These are phyloP conservation scores for Cladosporium sp. DNA, from an alignment of 2,329 filamentous ascomycete species.

Conservation along the genomic window DNA sequence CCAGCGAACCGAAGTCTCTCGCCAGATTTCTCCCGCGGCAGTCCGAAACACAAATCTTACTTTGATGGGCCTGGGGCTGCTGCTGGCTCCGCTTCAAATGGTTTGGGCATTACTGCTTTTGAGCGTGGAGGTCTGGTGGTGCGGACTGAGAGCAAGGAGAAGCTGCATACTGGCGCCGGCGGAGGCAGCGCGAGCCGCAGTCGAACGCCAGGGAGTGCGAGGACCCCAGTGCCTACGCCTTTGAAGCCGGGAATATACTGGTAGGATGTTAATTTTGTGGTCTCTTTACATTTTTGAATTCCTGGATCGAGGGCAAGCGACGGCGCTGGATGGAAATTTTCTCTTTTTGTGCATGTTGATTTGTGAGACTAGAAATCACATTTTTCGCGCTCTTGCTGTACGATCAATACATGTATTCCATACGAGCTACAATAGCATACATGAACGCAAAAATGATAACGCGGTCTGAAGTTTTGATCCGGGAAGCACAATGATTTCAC, in stretches of 20 bases:
- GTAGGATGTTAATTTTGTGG: neutral
- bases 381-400: neutral
- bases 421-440: neutral
- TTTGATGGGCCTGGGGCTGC: conserved; percentile 44
- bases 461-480: neutral
- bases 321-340: conserved; percentile 14
- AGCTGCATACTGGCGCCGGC: conserved; percentile 28
- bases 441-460: neutral
- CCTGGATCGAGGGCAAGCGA: neutral
- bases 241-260: conserved; percentile 9
- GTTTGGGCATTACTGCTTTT: conserved; percentile 44
- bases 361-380: too few species aligned
- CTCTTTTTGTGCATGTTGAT: neutral
- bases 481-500: neutral
- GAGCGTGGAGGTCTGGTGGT: conserved; percentile 72
- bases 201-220: conserved; percentile 10
- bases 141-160: conserved; percentile 81
- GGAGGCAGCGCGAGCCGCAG: neutral
- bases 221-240: conserved; percentile 3
- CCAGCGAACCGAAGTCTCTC: conserved; percentile 45
- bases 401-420: neutral
- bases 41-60: conserved; percentile 36
- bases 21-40: conserved; percentile 32
- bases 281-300: neutral
- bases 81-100: conserved; percentile 22